Base-by-base conservation (phyloP, 768 basidiomycete genomes). In the Boletellus sp. region DNA sequence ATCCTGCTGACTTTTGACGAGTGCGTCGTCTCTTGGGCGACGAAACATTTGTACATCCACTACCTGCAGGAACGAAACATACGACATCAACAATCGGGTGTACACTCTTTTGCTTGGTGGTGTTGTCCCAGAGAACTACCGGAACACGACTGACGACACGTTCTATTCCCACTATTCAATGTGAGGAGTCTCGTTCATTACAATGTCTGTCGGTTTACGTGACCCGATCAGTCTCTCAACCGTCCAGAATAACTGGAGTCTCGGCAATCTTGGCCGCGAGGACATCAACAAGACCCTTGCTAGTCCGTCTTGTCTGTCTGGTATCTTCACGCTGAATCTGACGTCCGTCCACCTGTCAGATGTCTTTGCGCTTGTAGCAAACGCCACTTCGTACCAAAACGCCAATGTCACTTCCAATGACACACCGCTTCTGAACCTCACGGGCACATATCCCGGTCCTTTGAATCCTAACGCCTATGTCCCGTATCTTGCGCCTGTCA, bases 1-100 rank as follows among this genome's bases (percentile, higher is more conserved):
- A 78, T 85, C 57, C 56, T 83, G 9, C 57, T 85, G 45, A 84
- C 81, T 0, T 85, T 85, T 47, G 84, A 86, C 47, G 83, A 85
- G 66, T 80, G 67, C 35, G 75, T 71, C 50, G 53, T 34, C 19
- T n/a, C 24, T 11, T 13, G 34, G 10, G 22, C 2, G 38, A 19
- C 13, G 15, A 15, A 48, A 19, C 15, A 20, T 36, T 28, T 28
- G 12, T 15, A 49, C n/a, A 46, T 34, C 7, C 12, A 28, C 12
- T 33, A 13, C n/a, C 20, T 24, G 3, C 19, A 66, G 65, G 36
- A 62, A 50, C 32, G 72, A 66, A 22, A 62, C 60, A 0, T 66
- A 69, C 44, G 57, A 58, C 24, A 61, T 68, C 41, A 77, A 76
- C 59, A 84, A 85, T 60, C 66, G 62, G 2, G 66, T 84, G 38